phyloP scores from a whole-genome alignment of 129 eudicot genomes.

The Flaveria linearis region DNA sequence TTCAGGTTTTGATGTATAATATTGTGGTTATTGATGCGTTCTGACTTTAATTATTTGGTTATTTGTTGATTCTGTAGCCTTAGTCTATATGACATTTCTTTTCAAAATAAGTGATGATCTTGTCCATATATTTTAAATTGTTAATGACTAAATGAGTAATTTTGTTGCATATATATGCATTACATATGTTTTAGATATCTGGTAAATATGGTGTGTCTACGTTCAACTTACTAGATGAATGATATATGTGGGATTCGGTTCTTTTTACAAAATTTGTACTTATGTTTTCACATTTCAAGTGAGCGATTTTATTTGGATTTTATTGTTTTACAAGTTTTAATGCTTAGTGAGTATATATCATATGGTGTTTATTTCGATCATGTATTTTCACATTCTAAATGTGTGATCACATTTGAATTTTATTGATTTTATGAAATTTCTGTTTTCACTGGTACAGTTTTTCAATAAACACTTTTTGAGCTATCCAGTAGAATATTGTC shows the following conservation, averaged over 20 bases:
- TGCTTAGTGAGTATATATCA: neutral
- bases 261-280: neutral
- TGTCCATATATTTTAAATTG: neutral
- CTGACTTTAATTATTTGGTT: neutral
- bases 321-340: neutral
- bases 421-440: neutral
- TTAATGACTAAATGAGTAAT: neutral
- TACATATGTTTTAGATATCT: conserved; percentile 6
- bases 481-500: conserved; percentile 2
- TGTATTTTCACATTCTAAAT: neutral
- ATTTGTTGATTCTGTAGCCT: neutral
- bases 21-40: neutral
- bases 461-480: conserved; percentile 1
- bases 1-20: neutral
- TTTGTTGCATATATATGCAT: neutral
- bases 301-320: neutral
- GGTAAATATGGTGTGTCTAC: neutral
- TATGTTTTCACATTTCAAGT: neutral
- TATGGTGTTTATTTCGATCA: neutral
- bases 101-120: neutral
- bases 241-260: neutral
- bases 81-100: neutral
- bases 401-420: neutral
- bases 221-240: neutral
- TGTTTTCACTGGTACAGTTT: neutral